Conservation (phyloP, 495 filamentous ascomycete species). For the Aspergillus steynii region DNA sequence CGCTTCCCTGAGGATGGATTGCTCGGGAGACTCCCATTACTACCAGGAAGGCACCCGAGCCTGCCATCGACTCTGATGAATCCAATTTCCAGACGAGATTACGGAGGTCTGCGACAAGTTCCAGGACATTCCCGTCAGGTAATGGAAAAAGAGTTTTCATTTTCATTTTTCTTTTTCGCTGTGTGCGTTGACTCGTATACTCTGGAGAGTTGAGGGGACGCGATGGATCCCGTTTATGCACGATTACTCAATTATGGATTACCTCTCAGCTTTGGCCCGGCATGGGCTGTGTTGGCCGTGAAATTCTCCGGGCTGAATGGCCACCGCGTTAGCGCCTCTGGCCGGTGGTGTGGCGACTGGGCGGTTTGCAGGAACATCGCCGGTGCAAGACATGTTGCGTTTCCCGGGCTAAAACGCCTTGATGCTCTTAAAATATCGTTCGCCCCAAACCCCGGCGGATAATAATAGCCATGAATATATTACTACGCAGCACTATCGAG, state of each 20-base stretch:
- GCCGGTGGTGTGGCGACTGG: background rate
- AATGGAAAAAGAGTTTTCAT: background rate
- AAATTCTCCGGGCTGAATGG: background rate
- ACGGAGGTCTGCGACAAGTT: too few relatives aligned
- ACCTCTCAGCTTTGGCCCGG: background rate
- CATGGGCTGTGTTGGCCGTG: too few relatives aligned
- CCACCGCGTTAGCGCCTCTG: background rate
- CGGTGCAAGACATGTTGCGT: background rate
- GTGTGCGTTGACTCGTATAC: background rate
- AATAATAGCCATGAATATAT: constrained; percentile 1
- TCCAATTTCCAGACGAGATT: background rate
- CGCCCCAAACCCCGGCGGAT: background rate
- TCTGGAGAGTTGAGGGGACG: background rate
- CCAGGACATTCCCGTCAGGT: background rate
- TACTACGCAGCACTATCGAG: background rate
- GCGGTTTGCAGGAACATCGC: background rate
- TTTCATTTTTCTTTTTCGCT: too few relatives aligned
- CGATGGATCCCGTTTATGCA: background rate
- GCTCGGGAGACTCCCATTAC: background rate
- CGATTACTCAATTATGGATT: background rate
- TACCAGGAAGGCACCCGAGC: background rate
- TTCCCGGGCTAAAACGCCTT: background rate
- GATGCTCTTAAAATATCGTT: background rate
- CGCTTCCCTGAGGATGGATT: background rate
- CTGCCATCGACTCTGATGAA: background rate